Evolutionary conservation across 2,329 filamentous ascomycete genomes (phyloP), one percentile per base, ranked within the genome.

Genomic region (Colletotrichum sidae): DNA sequence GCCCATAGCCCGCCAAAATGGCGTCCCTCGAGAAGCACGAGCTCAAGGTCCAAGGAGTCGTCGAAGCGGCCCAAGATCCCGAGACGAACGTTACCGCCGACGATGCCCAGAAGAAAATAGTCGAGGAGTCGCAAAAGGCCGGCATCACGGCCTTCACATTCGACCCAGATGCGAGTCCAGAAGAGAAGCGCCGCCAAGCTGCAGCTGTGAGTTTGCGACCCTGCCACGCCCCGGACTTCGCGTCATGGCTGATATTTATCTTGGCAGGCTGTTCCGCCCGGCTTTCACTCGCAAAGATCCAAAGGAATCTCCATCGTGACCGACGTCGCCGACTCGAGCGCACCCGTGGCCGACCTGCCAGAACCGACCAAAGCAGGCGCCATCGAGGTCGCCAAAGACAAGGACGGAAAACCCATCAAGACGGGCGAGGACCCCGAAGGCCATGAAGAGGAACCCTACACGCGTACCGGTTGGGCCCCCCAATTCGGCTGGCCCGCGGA

Each of bases 121-220:
- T 97, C 34, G 83, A 92, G 58, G 90, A 97, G 77, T 93, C 92
- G 70, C 88, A 85, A 73, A 90, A 91, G 72, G 92, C 91, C 11
- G 96, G 96, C 46, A 88, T 91, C 33, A 81, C 90, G 37, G 94
- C 93, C 69, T 96, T 92, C 76, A 87, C 90, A 68, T 99, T 98
- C 80, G 87, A 99, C 75, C 93, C 96, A 1, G 81, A 97, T 81
- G 94, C 94, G 46, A 90, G 85, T 47, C 86, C 91, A 1, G 92
- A 94, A 76, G 86, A 97, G 78, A 99, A 99, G 83, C 90, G 87
- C 67, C 90, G 90, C 38, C 92, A 94, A 75, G 90, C 91, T 25
- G 84, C 86, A 84, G 87, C 90, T 74, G 93, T 97, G 84, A 72
- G 90, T 84, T 47, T 52, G 47, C 65, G 47, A 37, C 15, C 38